Evolutionary conservation across 2,329 filamentous ascomycete genomes (phyloP).

Genomic region (Tolypocladium endophyticum): DNA sequence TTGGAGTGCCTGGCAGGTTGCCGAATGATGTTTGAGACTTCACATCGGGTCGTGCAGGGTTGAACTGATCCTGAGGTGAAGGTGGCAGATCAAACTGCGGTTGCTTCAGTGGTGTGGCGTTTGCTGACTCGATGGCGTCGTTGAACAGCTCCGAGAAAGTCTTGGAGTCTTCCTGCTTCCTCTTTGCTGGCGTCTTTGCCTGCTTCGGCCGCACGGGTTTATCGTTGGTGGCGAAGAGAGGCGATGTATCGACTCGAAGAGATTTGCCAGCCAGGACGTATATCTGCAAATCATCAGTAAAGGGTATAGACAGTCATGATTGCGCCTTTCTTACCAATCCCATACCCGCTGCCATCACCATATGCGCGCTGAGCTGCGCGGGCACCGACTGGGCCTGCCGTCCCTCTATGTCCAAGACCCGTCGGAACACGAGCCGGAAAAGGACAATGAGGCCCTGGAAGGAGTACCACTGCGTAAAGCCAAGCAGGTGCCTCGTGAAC

Average conservation of each 20-base stretch:
- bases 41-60: background rate
- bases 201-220: slow-evolving; percentile 14
- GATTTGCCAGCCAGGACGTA: slow-evolving; percentile 31
- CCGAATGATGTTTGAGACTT: slow-evolving; percentile 5
- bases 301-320: background rate
- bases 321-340: slow-evolving; percentile 35
- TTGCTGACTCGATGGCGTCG: slow-evolving; percentile 19
- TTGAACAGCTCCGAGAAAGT: slow-evolving; percentile 31
- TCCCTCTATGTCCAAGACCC: slow-evolving; percentile 27
- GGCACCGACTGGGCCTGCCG: slow-evolving; percentile 24
- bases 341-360: slow-evolving; percentile 41
- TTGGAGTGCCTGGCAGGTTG: slow-evolving; percentile 8
- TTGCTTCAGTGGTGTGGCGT: slow-evolving; percentile 5
- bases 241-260: slow-evolving; percentile 46
- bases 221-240: slow-evolving; percentile 32
- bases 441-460: slow-evolving; percentile 51
- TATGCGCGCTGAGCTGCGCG: slow-evolving; percentile 42
- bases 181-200: slow-evolving; percentile 11
- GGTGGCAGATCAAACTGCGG: slow-evolving; percentile 9
- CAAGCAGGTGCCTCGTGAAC: slow-evolving; percentile 47
- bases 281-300: slow-evolving; percentile 25
- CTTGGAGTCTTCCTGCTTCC: slow-evolving; percentile 21
- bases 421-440: slow-evolving; percentile 40
- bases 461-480: slow-evolving; percentile 54
- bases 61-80: slow-evolving; percentile 3